These are phyloP conservation scores for Sugiyamaella marilandica DNA, from an alignment of 805 yeast genomes.

Conservation along the genomic window DNA sequence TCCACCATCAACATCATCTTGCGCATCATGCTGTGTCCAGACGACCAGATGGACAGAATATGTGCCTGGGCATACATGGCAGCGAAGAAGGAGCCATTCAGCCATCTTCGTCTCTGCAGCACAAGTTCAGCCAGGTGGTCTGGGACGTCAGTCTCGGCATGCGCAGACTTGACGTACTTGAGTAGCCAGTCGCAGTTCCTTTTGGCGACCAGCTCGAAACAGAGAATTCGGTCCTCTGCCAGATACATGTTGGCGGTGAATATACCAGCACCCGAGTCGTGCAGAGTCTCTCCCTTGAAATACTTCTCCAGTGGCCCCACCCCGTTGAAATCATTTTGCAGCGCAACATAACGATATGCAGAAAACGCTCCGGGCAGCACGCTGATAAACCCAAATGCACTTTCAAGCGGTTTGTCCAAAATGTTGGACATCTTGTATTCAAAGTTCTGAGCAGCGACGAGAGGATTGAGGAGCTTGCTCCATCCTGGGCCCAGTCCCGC, in stretches of 20 bases:
- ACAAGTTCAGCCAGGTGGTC: constrained; percentile 80
- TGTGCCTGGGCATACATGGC: constrained; percentile 82
- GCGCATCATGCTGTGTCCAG: constrained; percentile 63
- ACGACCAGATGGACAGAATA: constrained; percentile 67
- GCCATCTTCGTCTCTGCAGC: constrained; percentile 92
- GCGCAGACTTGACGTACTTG: constrained; percentile 79
- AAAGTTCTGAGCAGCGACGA: constrained; percentile 94
- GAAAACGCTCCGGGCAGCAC: constrained; percentile 97
- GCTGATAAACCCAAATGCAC: constrained; percentile 88
- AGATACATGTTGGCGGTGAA: constrained; percentile 95
- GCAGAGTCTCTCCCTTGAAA: constrained; percentile 85
- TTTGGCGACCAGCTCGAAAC: constrained; percentile 94
- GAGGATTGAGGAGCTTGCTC: constrained; percentile 63
- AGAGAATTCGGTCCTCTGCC: constrained; percentile 93
- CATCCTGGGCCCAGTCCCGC: constrained; percentile 69
- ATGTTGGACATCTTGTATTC: constrained; percentile 95
- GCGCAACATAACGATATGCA: constrained; percentile 83
- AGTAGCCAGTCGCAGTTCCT: constrained; percentile 66
- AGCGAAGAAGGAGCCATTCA: constrained; percentile 94
- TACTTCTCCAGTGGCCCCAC: constrained; percentile 83
- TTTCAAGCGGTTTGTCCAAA: constrained; percentile 92
- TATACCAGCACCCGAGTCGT: constrained; percentile 65
- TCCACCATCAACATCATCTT: constrained; percentile 72
- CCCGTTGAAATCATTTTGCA: constrained; percentile 62
- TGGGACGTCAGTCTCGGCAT: constrained; percentile 95